Base-by-base conservation (phyloP, 108 stramenopile genomes). In the Stephanodiscus triporus region DNA sequence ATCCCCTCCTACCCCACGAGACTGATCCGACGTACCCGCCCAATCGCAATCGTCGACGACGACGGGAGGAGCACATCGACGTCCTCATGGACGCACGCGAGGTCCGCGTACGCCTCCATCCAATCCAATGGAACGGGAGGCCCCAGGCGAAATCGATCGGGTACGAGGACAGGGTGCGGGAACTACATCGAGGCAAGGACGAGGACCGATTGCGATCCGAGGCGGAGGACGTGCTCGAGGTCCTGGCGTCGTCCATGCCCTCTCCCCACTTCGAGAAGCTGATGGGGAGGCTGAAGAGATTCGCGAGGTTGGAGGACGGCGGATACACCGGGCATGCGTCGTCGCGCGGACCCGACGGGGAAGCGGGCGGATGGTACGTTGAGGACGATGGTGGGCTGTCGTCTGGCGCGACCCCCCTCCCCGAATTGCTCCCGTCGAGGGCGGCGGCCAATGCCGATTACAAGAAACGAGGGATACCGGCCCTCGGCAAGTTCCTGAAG, bases 1-100 rank as follows among this genome's bases (percentile, higher is more conserved):
- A 75, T 20, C 16, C 43, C 13, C 34, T 61, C 26, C 29, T 9
- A 24, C 48, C 71, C 19, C 66, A 63, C 42, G 51, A 75, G 40
- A 14, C 53, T 8, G 72, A 82, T 74, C 57, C 63, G 23, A 82
- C 72, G 19, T 82, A 74, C 63, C 81, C 81, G 37, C 77, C 77
- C 13, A 82, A 82, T 69, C 65, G 50, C 48, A 82, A 82, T 48
- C 76, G 81, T 23, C 48, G 36, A 32, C 29, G 73, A 0, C 73
- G 60, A 11, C 45, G 43, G 16, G 43, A 74, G 36, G 43, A 68
- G 30, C 34, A 78, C 55, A 9, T 78, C n/a, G 55, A 64, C 24
- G 68, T 29, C 14, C 23, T 82, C 23, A 50, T 61, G 8, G 62
- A 68, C 36, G 81, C 81, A 23, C 72, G 81, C 26, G 54, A 78